Conservation (phyloP, 352 stramenopile species). For the Elongisporangium senticosum region DNA sequence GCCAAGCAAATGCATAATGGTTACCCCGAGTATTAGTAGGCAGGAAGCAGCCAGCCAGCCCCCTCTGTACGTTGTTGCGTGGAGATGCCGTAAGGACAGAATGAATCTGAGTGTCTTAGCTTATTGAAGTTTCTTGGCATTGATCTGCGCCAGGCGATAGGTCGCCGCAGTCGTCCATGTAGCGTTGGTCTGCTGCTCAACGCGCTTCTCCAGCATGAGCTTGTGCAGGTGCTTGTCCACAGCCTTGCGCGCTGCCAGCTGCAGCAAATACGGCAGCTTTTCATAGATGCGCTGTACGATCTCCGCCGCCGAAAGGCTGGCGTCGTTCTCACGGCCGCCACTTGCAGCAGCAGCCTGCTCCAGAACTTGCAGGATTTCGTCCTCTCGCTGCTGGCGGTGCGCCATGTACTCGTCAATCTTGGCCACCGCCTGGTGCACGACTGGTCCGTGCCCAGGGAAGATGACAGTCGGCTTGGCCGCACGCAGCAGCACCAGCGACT, state of each 20-base stretch:
- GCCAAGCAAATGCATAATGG: background rate
- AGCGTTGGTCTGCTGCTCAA: conserved; percentile 10
- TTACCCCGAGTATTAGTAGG: background rate
- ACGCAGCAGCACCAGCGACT: conserved; percentile 50
- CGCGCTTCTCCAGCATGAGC: conserved; percentile 38
- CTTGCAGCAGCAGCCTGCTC: conserved; percentile 1
- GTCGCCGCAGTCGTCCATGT: conserved; percentile 28
- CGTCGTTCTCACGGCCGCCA: background rate
- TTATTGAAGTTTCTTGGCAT: background rate
- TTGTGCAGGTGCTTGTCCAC: conserved; percentile 66
- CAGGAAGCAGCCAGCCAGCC: too few species aligned
- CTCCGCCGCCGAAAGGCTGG: conserved; percentile 28
- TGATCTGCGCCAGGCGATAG: conserved; percentile 16
- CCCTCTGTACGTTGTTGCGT: background rate
- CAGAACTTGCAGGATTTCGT: conserved; percentile 51
- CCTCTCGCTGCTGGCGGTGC: conserved; percentile 68
- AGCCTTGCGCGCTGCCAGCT: conserved; percentile 41
- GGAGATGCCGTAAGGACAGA: background rate
- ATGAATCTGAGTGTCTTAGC: background rate
- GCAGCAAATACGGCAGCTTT: conserved; percentile 44
- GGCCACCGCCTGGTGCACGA: conserved; percentile 47
- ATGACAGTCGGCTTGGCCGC: conserved; percentile 34
- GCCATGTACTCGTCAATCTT: conserved; percentile 77
- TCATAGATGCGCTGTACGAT: conserved; percentile 54
- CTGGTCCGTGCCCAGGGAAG: conserved; percentile 70